A percentile compares a stretch with the other conserved stretches of the same genome.
Evolutionary conservation across 2,329 filamentous ascomycete genomes (phyloP).

Genomic region (Fusarium nygamai): DNA sequence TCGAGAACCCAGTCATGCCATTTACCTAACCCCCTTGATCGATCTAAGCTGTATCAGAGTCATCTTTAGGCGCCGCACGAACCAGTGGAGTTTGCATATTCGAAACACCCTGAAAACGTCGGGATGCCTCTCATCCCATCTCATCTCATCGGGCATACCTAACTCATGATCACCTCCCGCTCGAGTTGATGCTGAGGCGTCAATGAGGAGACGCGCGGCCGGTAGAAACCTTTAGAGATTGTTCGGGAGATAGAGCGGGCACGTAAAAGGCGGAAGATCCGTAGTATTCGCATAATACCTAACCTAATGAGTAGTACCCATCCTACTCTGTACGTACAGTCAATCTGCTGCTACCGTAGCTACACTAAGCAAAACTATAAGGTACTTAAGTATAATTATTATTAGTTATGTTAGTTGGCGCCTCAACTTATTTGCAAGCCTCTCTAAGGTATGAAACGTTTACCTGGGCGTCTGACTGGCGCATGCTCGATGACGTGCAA

Average conservation of each 20-base stretch:
- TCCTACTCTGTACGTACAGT: not conserved
- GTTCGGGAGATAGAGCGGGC: not conserved
- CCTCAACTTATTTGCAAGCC: not conserved
- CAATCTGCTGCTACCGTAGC: not conserved
- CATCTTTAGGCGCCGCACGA: slow-evolving; percentile 4
- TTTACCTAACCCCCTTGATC: not conserved
- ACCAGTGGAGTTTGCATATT: slow-evolving; percentile 1
- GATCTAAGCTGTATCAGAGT: not conserved
- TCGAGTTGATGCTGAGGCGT: not conserved
- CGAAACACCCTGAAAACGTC: slow-evolving; percentile 16
- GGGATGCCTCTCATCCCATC: not conserved
- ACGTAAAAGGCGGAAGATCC: not conserved
- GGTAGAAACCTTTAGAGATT: not conserved
- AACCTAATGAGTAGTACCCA: not conserved
- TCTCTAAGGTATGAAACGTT: not conserved
- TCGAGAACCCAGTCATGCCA: not conserved
- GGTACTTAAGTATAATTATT: not conserved
- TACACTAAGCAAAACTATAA: not conserved
- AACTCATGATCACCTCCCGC: not conserved
- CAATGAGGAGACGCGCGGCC: slow-evolving; percentile 17
- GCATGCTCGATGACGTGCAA: slow-evolving; percentile 4
- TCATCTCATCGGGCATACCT: not conserved
- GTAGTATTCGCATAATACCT: not conserved
- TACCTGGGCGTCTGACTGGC: not conserved
- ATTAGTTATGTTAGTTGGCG: not conserved